phyloP scores from a whole-genome alignment of 2,329 filamentous ascomycete genomes.

The Aureobasidium sp. region DNA sequence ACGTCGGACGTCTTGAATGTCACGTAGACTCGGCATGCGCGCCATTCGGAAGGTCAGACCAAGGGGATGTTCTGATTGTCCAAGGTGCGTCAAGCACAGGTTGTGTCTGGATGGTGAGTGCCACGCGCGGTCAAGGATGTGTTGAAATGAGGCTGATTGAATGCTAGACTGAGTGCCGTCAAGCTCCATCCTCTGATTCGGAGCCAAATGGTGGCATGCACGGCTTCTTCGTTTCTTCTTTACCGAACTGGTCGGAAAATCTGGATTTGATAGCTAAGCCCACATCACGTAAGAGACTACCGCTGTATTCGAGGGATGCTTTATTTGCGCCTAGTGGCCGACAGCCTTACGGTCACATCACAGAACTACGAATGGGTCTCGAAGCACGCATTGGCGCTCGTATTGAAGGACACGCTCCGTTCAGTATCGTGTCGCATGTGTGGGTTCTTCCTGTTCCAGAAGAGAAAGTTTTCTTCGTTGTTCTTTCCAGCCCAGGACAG shows the following conservation, averaged over 20 bases:
- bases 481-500: conserved; percentile 26
- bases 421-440: conserved; percentile 24
- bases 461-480: conserved; percentile 25
- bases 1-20: conserved; percentile 58
- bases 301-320: conserved; percentile 16
- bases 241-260: conserved; percentile 50
- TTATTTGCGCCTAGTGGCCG: conserved; percentile 35
- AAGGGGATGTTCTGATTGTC: neutral
- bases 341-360: conserved; percentile 34
- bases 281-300: neutral
- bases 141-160: neutral
- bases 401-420: neutral
- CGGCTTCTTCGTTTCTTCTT: conserved; percentile 26
- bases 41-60: conserved; percentile 51
- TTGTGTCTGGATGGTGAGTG: conserved; percentile 7
- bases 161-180: conserved; percentile 1
- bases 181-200: neutral
- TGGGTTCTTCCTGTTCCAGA: conserved; percentile 29
- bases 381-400: conserved; percentile 24
- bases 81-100: neutral
- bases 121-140: neutral
- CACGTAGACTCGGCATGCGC: conserved; percentile 78
- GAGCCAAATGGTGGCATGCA: conserved; percentile 1
- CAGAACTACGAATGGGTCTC: conserved; percentile 35
- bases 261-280: conserved; percentile 34